Conservation (phyloP, 805 yeast genomes). For the Starmerella sirachaensis region DNA sequence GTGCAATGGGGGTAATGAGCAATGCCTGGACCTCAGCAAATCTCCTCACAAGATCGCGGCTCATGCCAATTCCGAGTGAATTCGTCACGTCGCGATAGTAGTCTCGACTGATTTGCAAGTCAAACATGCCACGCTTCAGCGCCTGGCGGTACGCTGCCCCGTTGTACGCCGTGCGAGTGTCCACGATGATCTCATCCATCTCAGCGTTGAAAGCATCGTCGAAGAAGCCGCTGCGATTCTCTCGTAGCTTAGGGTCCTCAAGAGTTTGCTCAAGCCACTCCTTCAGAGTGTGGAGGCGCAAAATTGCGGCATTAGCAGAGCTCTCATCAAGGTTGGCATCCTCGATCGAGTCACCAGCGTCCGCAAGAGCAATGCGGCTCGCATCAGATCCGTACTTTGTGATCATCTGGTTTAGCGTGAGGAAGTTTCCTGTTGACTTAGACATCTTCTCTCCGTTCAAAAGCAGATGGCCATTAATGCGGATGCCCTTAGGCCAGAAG, state of each 20-base stretch:
- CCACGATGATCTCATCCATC: slow-evolving; percentile 69
- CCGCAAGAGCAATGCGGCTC: slow-evolving; percentile 91
- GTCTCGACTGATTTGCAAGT: slow-evolving; percentile 90
- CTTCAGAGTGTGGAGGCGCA: slow-evolving; percentile 79
- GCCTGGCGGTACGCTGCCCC: slow-evolving; percentile 76
- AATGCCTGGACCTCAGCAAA: slow-evolving; percentile 82
- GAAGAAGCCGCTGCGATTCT: slow-evolving; percentile 43
- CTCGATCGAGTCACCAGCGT: slow-evolving; percentile 94
- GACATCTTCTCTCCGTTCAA: slow-evolving; percentile 97
- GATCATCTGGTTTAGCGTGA: slow-evolving; percentile 75
- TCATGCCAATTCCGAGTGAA: slow-evolving; percentile 46
- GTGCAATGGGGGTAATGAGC: slow-evolving; percentile 82
- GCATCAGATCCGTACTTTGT: slow-evolving; percentile 96
- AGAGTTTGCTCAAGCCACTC: slow-evolving; percentile 88
- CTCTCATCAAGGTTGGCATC: slow-evolving; percentile 97
- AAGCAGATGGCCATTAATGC: slow-evolving; percentile 91
- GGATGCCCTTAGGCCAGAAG: slow-evolving; percentile 88
- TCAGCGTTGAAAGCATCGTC: slow-evolving; percentile 89
- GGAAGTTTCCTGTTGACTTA: slow-evolving; percentile 92
- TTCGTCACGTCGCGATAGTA: slow-evolving; percentile 75
- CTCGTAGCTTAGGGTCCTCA: slow-evolving; percentile 43
- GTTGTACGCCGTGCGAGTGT: slow-evolving; percentile 58
- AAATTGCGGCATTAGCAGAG: slow-evolving; percentile 92
- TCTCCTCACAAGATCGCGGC: slow-evolving; percentile 62
- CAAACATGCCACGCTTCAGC: slow-evolving; percentile 81